Evolutionary conservation across 345 rosid genomes (phyloP).

Genomic region (Boechera divaricarpa): DNA sequence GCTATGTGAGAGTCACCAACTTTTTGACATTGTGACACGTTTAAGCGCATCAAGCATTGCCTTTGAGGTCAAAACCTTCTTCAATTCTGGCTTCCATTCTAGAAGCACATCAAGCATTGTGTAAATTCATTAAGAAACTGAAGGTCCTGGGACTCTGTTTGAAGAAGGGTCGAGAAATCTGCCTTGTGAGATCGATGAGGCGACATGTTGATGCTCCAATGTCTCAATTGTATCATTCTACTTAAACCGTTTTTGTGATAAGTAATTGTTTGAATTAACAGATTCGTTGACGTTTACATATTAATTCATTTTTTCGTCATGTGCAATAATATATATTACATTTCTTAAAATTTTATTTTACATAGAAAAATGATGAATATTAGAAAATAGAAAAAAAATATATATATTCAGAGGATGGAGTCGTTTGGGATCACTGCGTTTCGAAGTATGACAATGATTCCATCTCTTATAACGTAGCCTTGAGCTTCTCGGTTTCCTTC

Average conservation of each 20-base stretch:
- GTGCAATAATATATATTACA: not conserved
- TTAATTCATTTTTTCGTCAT: not conserved
- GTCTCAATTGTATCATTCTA: not conserved
- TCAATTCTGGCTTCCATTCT: not conserved
- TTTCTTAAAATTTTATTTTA: not conserved
- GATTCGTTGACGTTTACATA: slow-evolving; percentile 2
- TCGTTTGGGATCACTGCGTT: slow-evolving; percentile 61
- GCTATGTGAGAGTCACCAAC: slow-evolving; percentile 9
- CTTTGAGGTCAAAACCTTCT: not conserved
- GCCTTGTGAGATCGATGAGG: not conserved
- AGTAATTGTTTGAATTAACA: slow-evolving; percentile 4
- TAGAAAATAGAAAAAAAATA: not conserved
- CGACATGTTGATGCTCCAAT: not conserved
- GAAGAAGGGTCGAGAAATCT: not conserved
- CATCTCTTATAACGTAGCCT: slow-evolving; percentile 74
- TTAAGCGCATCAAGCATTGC: not conserved
- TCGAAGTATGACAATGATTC: slow-evolving; percentile 67
- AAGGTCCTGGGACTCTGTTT: not conserved
- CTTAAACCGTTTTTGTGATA: not conserved
- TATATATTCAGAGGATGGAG: slow-evolving; percentile 49
- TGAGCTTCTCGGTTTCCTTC: slow-evolving; percentile 64
- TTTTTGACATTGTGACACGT: not conserved
- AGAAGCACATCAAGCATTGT: slow-evolving; percentile 38
- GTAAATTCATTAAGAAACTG: not conserved
- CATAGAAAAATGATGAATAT: slow-evolving; percentile 43